phyloP scores from a whole-genome alignment of 441 rosid species.

The Rhodomyrtus psidioides region DNA sequence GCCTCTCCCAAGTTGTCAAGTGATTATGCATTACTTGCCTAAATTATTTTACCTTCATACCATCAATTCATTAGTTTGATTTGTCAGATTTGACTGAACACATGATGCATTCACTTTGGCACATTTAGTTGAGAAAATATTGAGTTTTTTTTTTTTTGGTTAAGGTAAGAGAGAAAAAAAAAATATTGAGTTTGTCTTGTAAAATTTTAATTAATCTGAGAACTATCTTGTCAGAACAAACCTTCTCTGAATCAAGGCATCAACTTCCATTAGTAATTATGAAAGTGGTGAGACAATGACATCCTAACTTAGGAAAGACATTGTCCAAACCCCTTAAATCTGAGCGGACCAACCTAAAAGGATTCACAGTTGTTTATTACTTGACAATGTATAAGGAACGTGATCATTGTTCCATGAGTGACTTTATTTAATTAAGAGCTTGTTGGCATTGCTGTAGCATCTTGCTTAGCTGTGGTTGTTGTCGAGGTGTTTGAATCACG shows the following conservation, averaged over 20 bases:
- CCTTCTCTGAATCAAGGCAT: neutral
- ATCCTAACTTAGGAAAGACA: neutral
- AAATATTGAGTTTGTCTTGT: neutral
- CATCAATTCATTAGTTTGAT: neutral
- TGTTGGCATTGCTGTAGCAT: neutral
- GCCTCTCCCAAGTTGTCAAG: neutral
- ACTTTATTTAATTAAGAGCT: neutral
- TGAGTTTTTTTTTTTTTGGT: too few relatives aligned
- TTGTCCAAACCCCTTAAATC: neutral
- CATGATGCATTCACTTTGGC: neutral
- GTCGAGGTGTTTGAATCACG: neutral
- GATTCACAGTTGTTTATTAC: neutral
- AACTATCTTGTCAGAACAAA: neutral
- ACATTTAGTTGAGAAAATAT: neutral
- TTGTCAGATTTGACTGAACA: neutral
- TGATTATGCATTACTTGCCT: neutral
- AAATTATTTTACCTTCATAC: neutral
- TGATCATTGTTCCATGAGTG: neutral
- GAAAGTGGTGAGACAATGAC: neutral
- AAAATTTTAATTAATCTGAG: neutral
- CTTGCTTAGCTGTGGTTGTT: neutral
- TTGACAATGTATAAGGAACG: neutral
- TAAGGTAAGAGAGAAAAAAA: too few relatives aligned
- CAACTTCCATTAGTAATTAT: neutral
- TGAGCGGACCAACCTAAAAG: neutral